phyloP scores from a whole-genome alignment of 177 flowering plant genomes.

The Vitis hybrid region DNA sequence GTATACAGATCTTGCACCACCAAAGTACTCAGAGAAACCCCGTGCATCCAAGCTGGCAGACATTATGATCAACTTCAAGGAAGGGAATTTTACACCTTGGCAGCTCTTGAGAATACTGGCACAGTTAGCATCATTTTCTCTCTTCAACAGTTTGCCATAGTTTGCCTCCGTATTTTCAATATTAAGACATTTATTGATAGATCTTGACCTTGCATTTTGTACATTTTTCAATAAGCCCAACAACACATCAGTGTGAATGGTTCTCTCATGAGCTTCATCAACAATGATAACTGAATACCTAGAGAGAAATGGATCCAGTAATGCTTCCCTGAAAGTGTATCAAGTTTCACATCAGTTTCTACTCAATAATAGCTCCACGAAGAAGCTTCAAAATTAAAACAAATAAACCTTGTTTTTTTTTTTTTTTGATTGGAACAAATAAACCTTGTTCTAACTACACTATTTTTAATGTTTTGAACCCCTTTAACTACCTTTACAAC shows the following conservation, averaged over 20 bases:
- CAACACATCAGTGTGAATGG: conserved; percentile 93
- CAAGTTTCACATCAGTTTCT: conserved; percentile 14
- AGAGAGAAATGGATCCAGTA: conserved; percentile 84
- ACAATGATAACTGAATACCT: conserved; percentile 89
- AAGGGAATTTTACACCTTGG: conserved; percentile 42
- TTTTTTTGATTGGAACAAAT: not conserved
- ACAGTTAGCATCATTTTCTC: conserved; percentile 25
- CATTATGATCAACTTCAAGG: conserved; percentile 86
- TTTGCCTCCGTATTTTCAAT: conserved; percentile 22
- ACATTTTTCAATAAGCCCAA: conserved; percentile 83
- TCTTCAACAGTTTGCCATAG: conserved; percentile 25
- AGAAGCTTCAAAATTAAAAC: not conserved
- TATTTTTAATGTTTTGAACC: not conserved
- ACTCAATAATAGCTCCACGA: not conserved
- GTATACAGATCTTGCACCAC: conserved; percentile 88
- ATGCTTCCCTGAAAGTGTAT: conserved; percentile 70
- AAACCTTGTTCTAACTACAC: not conserved
- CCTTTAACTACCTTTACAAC: not conserved
- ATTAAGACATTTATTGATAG: conserved; percentile 17
- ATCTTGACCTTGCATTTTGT: conserved; percentile 55
- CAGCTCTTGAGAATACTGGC: conserved; percentile 31
- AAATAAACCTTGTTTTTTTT: not conserved
- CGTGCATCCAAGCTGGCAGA: conserved; percentile 98
- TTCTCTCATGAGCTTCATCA: conserved; percentile 99
- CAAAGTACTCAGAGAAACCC: conserved; percentile 76